Percentiles rank a stretch among this genome's conserved stretches.
Evolutionary conservation across 805 yeast species (phyloP).

Genomic region (Kazachstania taianensis): DNA sequence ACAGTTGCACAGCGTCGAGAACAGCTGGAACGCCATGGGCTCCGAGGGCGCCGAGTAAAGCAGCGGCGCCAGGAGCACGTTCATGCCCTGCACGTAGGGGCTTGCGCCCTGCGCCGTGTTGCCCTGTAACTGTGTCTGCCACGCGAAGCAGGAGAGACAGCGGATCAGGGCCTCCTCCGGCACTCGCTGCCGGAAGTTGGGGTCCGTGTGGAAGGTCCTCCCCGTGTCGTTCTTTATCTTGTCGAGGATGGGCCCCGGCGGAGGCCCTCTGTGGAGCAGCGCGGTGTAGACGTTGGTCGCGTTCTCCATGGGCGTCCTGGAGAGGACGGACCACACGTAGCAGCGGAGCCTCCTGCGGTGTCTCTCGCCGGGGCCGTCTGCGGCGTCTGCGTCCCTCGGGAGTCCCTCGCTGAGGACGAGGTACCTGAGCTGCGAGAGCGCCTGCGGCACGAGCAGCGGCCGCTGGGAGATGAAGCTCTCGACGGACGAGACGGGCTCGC

Average conservation of each 20-base stretch:
- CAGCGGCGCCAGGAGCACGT: slow-evolving; percentile 76
- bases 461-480: slow-evolving; percentile 18
- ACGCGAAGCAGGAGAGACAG: slow-evolving; percentile 63
- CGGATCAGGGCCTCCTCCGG: slow-evolving; percentile 60
- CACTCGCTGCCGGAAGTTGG: slow-evolving; percentile 51
- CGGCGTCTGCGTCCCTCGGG: slow-evolving; percentile 3
- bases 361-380: slow-evolving; percentile 5
- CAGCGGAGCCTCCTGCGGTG: slow-evolving; percentile 32
- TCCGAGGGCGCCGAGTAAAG: slow-evolving; percentile 68
- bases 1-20: slow-evolving; percentile 48
- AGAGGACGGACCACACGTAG: slow-evolving; percentile 72
- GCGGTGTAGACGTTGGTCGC: slow-evolving; percentile 45
- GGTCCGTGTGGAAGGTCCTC: slow-evolving; percentile 71
- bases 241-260: slow-evolving; percentile 38
- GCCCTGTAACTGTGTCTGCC: slow-evolving; percentile 26
- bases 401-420: slow-evolving; percentile 17
- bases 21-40: slow-evolving; percentile 72
- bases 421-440: slow-evolving; percentile 22
- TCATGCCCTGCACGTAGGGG: slow-evolving; percentile 84
- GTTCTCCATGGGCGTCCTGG: slow-evolving; percentile 48
- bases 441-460: slow-evolving; percentile 20
- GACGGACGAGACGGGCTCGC: slow-evolving; percentile 7
- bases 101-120: slow-evolving; percentile 8
- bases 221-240: slow-evolving; percentile 82
- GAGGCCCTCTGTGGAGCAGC: slow-evolving; percentile 46